These are phyloP conservation scores for Fusarium denticulatum DNA, from an alignment of 2,329 filamentous ascomycete species.

Conservation along the genomic window DNA sequence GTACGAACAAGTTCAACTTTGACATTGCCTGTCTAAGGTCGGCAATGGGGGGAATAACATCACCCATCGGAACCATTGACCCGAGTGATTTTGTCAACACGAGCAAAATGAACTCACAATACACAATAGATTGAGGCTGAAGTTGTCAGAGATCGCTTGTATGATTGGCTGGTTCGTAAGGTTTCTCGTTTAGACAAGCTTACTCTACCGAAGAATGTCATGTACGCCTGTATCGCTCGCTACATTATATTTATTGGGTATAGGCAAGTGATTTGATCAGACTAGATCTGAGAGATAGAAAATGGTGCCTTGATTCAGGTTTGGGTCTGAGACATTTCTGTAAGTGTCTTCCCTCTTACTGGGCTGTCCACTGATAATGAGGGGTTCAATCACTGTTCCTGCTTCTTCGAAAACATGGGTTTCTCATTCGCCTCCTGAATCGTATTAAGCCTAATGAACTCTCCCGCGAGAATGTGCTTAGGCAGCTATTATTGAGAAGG, in stretches of 20 bases:
- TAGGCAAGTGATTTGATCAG: not conserved
- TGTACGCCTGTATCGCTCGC: not conserved
- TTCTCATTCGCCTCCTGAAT: not conserved
- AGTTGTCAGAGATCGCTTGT: not conserved
- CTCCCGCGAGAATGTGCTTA: not conserved
- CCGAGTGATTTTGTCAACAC: not conserved
- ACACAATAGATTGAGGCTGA: not conserved
- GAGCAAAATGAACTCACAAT: not conserved
- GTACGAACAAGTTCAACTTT: not conserved
- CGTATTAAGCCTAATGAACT: not conserved
- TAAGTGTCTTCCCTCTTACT: not conserved
- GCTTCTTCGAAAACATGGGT: not conserved
- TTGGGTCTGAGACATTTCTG: not conserved
- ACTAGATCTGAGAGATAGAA: not conserved
- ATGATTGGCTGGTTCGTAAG: conserved; percentile 5
- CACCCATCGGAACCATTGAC: not conserved
- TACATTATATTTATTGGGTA: not conserved
- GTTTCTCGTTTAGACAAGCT: not conserved
- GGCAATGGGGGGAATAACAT: not conserved
- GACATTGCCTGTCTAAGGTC: not conserved
- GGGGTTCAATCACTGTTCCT: not conserved
- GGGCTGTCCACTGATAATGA: not conserved
- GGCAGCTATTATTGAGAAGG: conserved; percentile 4
- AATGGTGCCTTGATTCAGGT: not conserved
- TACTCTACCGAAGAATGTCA: not conserved